A percentile compares a stretch with the other conserved stretches of the same genome.
Evolutionary conservation across 768 basidiomycete genomes (phyloP).

Genomic region (Trametes villosa): DNA sequence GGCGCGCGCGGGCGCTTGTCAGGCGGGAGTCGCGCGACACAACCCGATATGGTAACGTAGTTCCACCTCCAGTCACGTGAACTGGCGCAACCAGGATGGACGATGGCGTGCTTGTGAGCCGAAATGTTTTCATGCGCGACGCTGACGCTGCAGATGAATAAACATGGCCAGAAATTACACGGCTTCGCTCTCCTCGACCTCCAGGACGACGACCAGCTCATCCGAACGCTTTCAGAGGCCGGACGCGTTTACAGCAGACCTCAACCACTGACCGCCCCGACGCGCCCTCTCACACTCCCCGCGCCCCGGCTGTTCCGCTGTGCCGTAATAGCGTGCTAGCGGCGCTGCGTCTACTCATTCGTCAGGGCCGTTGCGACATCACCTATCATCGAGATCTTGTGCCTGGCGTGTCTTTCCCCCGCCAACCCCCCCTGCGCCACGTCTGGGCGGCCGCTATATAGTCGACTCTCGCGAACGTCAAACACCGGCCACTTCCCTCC

Average conservation of each 20-base stretch:
- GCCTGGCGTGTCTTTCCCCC: slow-evolving; percentile 17
- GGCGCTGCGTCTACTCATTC: slow-evolving; percentile 11
- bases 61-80: slow-evolving; percentile 13
- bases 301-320: background rate
- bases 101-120: slow-evolving; percentile 23
- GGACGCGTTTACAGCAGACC: no score
- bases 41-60: background rate
- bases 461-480: slow-evolving; percentile 4
- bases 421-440: slow-evolving; percentile 1
- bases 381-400: slow-evolving; percentile 9
- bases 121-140: slow-evolving; percentile 9
- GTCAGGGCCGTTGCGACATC: slow-evolving; percentile 20
- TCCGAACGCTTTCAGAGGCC: background rate
- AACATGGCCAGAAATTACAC: background rate
- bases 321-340: slow-evolving; percentile 11
- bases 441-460: slow-evolving; percentile 6
- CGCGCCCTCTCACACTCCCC: slow-evolving; percentile 5
- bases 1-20: background rate
- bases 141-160: slow-evolving; percentile 9
- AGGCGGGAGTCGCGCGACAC: slow-evolving; percentile 1
- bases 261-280: background rate
- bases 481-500: slow-evolving; percentile 1
- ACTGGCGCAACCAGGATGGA: slow-evolving; percentile 12
- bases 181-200: background rate
- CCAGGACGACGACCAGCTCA: background rate